Conservation (phyloP, 1,284 basidiomycete species). For the Mycena sp. region DNA sequence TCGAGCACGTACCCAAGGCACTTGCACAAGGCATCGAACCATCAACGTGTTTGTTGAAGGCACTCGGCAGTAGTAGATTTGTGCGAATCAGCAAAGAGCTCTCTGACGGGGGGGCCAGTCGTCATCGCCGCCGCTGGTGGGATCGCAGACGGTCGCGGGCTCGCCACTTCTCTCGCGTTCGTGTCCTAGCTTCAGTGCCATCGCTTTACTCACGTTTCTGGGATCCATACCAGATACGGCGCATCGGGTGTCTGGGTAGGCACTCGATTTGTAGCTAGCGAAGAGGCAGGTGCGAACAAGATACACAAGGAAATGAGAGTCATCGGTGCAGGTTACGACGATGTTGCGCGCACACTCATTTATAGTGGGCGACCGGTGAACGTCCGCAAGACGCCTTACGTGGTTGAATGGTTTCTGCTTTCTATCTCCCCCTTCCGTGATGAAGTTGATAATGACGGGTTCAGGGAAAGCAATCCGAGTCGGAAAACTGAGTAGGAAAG, state of each 20-base stretch:
- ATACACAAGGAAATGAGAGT: constrained; percentile 81
- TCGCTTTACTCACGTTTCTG: not conserved
- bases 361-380: constrained; percentile 89
- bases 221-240: constrained; percentile 61
- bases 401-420: constrained; percentile 72
- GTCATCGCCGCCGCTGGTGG: constrained; percentile 87
- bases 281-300: constrained; percentile 83
- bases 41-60: not conserved
- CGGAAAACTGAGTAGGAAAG: constrained; percentile 66
- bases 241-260: constrained; percentile 91
- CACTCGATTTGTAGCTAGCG: constrained; percentile 89
- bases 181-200: constrained; percentile 32
- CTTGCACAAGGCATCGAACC: constrained; percentile 73
- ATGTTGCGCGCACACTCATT: constrained; percentile 76
- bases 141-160: constrained; percentile 83
- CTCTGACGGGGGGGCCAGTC: constrained; percentile 81
- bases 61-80: constrained; percentile 82
- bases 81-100: constrained; percentile 69
- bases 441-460: not conserved
- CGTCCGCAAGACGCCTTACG: constrained; percentile 82
- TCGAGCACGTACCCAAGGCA: constrained; percentile 81
- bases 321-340: constrained; percentile 76
- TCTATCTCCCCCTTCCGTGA: constrained; percentile 30
- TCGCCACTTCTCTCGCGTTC: constrained; percentile 82
- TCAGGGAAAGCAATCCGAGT: constrained; percentile 66